Percentiles rank a stretch among this genome's conserved stretches.
Conservation (phyloP, 306 rosid genomes). For the Gastrolobium bilobum region DNA sequence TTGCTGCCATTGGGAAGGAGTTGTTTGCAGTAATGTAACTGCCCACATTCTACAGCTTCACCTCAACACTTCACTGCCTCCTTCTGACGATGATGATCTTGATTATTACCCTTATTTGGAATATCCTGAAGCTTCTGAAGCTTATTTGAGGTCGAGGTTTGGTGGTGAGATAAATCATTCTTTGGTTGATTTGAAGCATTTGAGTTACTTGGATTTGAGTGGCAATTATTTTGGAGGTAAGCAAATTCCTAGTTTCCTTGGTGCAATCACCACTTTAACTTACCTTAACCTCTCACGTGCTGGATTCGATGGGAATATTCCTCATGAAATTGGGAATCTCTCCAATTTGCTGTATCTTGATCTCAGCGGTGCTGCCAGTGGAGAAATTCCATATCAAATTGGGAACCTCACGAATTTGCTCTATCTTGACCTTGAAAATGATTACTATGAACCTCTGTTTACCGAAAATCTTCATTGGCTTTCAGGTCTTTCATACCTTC, state of each 20-base stretch:
- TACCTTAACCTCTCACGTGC: not conserved
- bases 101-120: too few relatives aligned
- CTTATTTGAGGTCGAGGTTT: not conserved
- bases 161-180: not conserved
- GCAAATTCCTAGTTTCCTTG: constrained; percentile 11
- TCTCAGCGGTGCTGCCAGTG: not conserved
- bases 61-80: not conserved
- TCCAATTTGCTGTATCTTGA: constrained; percentile 13
- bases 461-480: constrained; percentile 29
- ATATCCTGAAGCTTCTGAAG: not conserved
- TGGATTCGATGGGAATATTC: not conserved
- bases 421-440: not conserved
- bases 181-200: constrained; percentile 22
- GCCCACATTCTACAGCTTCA: not conserved
- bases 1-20: not conserved
- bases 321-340: constrained; percentile 34
- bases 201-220: constrained; percentile 34
- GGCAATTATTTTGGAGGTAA: not conserved
- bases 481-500: not conserved
- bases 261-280: constrained; percentile 10
- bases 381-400: constrained; percentile 31
- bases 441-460: too few relatives aligned
- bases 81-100: not conserved
- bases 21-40: not conserved
- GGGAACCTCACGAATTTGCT: constrained; percentile 30